These are phyloP conservation scores for Vaccinium macrocarpon DNA, from an alignment of 148 eudicot genomes.

Conservation along the genomic window DNA sequence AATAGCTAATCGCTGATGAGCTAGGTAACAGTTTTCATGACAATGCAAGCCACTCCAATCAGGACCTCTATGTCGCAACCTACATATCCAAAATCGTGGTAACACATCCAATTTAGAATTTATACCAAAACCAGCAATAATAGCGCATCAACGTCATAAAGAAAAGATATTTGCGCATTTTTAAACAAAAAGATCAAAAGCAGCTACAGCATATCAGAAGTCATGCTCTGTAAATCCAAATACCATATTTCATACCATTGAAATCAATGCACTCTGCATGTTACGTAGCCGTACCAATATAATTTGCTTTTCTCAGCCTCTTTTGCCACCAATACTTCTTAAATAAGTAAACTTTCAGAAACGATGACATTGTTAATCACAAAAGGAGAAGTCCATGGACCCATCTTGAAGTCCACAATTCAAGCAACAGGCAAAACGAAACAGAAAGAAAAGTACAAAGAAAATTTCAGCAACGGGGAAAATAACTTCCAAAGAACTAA, in stretches of 20 bases:
- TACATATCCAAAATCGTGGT: constrained; percentile 21
- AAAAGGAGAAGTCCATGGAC: neutral
- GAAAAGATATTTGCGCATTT: neutral
- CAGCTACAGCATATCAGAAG: neutral
- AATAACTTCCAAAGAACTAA: neutral
- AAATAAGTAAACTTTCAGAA: neutral
- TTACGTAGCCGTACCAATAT: neutral
- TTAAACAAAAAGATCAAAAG: neutral
- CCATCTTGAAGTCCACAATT: neutral
- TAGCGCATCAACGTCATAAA: neutral
- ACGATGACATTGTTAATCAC: constrained; percentile 1
- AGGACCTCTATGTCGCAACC: constrained; percentile 97
- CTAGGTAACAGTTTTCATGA: constrained; percentile 73
- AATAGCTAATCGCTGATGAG: constrained; percentile 98
- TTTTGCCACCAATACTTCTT: neutral
- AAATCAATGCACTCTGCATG: neutral
- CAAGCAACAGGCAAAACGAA: neutral
- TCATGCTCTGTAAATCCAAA: neutral
- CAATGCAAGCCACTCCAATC: constrained; percentile 98
- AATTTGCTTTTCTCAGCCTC: neutral
- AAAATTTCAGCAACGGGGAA: neutral
- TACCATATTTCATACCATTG: neutral
- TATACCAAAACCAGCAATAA: neutral
- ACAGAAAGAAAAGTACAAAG: neutral
- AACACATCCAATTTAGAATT: neutral